Percentiles rank a stretch among this genome's conserved stretches.
These are phyloP conservation scores for Kwoniella bestiolae DNA, from an alignment of 768 basidiomycete species.

Conservation along the genomic window DNA sequence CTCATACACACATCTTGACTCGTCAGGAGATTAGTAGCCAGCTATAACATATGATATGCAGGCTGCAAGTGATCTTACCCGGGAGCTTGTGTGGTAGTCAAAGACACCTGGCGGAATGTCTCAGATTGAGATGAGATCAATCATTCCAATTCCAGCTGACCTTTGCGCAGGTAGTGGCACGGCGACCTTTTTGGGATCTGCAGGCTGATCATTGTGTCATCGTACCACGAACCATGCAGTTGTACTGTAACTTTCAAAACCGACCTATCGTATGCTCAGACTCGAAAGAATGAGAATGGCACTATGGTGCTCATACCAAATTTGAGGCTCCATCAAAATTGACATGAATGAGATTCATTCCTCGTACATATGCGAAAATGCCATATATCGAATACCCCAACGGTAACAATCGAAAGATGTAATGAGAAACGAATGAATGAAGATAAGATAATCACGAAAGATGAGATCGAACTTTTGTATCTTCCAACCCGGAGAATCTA, in stretches of 20 bases:
- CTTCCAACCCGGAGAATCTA: not conserved
- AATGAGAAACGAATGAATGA: too few species aligned
- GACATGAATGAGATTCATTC: not conserved
- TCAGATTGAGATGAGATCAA: not conserved
- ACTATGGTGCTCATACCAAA: too few species aligned
- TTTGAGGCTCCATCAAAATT: too few species aligned
- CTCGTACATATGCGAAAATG: not conserved
- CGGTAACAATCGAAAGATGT: too few species aligned
- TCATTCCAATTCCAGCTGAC: constrained; percentile 1
- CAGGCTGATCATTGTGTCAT: too few species aligned
- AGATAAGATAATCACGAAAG: not conserved
- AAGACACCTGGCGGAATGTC: constrained; percentile 11
- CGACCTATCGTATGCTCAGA: too few species aligned
- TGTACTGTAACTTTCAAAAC: too few species aligned
- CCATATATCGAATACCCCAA: not conserved
- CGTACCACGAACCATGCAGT: too few species aligned
- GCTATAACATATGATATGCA: not conserved
- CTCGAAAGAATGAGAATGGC: too few species aligned
- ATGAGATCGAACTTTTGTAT: not conserved
- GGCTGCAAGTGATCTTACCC: too few species aligned
- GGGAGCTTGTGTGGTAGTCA: not conserved
- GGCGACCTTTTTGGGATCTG: too few species aligned
- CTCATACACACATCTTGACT: not conserved
- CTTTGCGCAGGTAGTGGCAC: not conserved
- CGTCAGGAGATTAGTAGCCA: too few species aligned